phyloP scores from a whole-genome alignment of 2,329 filamentous ascomycete species.

The Penicillium sp. region DNA sequence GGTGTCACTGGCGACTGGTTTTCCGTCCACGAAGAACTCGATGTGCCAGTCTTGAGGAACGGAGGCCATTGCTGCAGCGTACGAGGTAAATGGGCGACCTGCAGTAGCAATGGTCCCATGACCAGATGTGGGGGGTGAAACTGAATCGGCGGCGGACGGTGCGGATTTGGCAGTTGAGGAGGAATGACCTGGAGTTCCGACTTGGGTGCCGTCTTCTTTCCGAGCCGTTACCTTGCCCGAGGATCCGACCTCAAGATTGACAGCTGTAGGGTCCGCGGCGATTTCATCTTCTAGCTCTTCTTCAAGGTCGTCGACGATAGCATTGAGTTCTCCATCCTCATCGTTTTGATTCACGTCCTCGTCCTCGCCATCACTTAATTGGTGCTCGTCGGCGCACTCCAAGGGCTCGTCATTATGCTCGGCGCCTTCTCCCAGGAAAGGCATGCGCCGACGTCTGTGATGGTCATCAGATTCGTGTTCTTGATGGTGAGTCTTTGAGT shows the following conservation, averaged over 20 bases:
- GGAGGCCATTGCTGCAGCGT: slow-evolving; percentile 75
- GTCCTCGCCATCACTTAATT: slow-evolving; percentile 63
- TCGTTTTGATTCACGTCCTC: slow-evolving; percentile 47
- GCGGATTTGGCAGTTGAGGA: slow-evolving; percentile 42
- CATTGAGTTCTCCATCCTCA: slow-evolving; percentile 61
- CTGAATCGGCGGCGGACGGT: slow-evolving; percentile 25
- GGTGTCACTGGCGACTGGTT: slow-evolving; percentile 80
- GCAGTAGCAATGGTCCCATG: slow-evolving; percentile 47
- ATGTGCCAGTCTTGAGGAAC: slow-evolving; percentile 93
- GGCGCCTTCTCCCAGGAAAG: slow-evolving; percentile 51
- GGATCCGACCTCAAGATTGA: slow-evolving; percentile 83
- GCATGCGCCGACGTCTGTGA: slow-evolving; percentile 57
- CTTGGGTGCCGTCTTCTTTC: slow-evolving; percentile 82
- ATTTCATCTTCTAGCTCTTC: slow-evolving; percentile 71
- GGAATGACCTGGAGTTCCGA: slow-evolving; percentile 70
- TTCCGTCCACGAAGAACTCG: slow-evolving; percentile 82
- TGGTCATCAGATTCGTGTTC: slow-evolving; percentile 45
- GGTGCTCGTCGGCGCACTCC: slow-evolving; percentile 90
- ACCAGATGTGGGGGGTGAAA: slow-evolving; percentile 15
- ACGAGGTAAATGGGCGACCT: slow-evolving; percentile 61
- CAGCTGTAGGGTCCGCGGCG: slow-evolving; percentile 75
- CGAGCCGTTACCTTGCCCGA: slow-evolving; percentile 84
- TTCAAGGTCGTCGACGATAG: slow-evolving; percentile 85
- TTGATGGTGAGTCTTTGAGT: slow-evolving; percentile 36
- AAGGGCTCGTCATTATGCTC: slow-evolving; percentile 64